phyloP scores from a whole-genome alignment of 768 basidiomycete genomes.

The Lactarius indigo region DNA sequence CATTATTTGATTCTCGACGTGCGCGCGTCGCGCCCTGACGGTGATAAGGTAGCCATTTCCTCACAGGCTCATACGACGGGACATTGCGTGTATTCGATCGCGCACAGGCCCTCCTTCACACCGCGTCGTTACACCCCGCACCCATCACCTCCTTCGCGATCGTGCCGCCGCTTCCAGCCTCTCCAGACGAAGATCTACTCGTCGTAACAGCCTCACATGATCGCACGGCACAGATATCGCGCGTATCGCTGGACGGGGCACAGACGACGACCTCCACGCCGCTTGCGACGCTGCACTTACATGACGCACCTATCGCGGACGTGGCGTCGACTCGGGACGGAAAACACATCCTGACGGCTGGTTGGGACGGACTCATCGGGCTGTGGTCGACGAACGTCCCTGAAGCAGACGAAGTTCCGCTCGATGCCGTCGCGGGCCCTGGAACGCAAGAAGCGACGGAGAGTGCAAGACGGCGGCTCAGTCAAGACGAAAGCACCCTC shows the following conservation, averaged over 20 bases:
- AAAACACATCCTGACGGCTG: slow-evolving; percentile 70
- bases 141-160: slow-evolving; percentile 65
- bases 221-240: slow-evolving; percentile 59
- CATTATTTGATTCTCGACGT: slow-evolving; percentile 8
- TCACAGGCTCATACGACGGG: slow-evolving; percentile 82
- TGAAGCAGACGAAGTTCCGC: slow-evolving; percentile 54
- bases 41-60: slow-evolving; percentile 48
- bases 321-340: slow-evolving; percentile 54
- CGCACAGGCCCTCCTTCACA: slow-evolving; percentile 52
- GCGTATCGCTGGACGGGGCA: slow-evolving; percentile 25
- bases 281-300: slow-evolving; percentile 75
- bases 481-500: slow-evolving; percentile 58
- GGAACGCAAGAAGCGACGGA: slow-evolving; percentile 56
- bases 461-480: slow-evolving; percentile 36
- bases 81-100: slow-evolving; percentile 70
- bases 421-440: slow-evolving; percentile 32
- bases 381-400: slow-evolving; percentile 72
- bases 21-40: slow-evolving; percentile 10
- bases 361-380: slow-evolving; percentile 86
- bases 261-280: slow-evolving; percentile 18
- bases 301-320: slow-evolving; percentile 77
- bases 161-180: slow-evolving; percentile 37
- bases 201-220: slow-evolving; percentile 79
- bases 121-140: slow-evolving; percentile 52
- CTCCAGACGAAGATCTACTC: slow-evolving; percentile 35